Conservation (phyloP, 352 stramenopile genomes). For the Phytophthora pisi region DNA sequence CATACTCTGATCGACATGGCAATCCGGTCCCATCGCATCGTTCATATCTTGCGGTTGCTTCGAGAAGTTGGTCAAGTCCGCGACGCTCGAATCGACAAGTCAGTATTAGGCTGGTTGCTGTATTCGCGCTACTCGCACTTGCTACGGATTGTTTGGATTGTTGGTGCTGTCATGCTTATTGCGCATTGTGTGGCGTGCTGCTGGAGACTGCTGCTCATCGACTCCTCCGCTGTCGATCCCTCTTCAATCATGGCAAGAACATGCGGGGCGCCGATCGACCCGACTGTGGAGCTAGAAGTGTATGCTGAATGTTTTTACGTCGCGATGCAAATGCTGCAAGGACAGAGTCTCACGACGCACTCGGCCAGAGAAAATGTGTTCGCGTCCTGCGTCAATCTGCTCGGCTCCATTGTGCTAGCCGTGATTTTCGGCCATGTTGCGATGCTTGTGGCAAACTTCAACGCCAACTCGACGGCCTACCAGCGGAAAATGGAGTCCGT, state of each 20-base stretch:
- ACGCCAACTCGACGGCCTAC: constrained; percentile 53
- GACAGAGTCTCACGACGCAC: constrained; percentile 39
- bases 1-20: constrained; percentile 28
- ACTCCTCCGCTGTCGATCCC: constrained; percentile 2
- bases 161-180: constrained; percentile 47
- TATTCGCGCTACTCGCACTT: constrained; percentile 59
- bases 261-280: constrained; percentile 19
- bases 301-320: constrained; percentile 48
- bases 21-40: constrained; percentile 30
- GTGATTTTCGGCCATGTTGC: constrained; percentile 65
- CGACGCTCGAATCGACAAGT: constrained; percentile 35
- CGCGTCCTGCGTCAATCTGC: constrained; percentile 41
- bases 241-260: constrained; percentile 10
- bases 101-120: constrained; percentile 44
- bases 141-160: constrained; percentile 44
- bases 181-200: constrained; percentile 57
- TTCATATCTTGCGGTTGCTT: constrained; percentile 41
- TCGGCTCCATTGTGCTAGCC: constrained; percentile 55
- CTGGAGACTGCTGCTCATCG: constrained; percentile 41
- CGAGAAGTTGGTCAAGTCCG: constrained; percentile 28
- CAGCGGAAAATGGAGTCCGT: constrained; percentile 65
- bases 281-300: constrained; percentile 23
- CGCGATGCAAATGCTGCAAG: constrained; percentile 47
- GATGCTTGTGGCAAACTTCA: constrained; percentile 66
- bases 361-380: constrained; percentile 44